Evolutionary conservation across 2,329 filamentous ascomycete species (phyloP), one percentile per base, ranked within the genome.

Genomic region (Paecilomyces niveus): DNA sequence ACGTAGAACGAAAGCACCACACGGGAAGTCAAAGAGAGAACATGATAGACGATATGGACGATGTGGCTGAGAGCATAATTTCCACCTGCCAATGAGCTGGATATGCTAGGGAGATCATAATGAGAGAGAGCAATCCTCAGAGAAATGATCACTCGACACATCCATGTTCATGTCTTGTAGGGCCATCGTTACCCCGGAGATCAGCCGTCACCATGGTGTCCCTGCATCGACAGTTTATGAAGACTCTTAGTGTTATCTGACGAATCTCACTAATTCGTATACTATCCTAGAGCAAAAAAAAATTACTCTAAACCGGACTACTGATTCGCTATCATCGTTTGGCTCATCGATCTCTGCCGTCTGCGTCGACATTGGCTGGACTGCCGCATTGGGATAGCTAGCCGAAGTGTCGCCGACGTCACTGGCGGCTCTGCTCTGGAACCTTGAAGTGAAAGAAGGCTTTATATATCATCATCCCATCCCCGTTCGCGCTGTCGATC

Each of bases 351-450:
- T 26, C 24, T 26, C 26, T 29, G 26, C 26, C 26, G 26, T 29
- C 26, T 29, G 4, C 39, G 39, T 45, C 39, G 13, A 39, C 13
- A n/a, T n/a, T 39, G 35, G 13, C 4, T 45, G 15, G 39, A 18
- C 50, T 13, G 53, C 64, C 61, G 39, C 57, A 63, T 64, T 35
- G 54, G 65, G 64, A 55, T 58, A 62, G 56, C 45, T 54, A 53
- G 45, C 45, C 55, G 31, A 57, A 21, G 15, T 61, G 61, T 63
- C 61, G 39, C 64, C 64, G 64, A 67, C 65, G 65, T 67, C 65
- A 67, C 65, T 59, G 45, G 22, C 33, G 31, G 26, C 53, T 45
- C 59, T 54, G 54, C 54, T 54, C 33, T 45, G 39, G 39, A 18
- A 18, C 39, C 18, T 24, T 26, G 13, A 21, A 50, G n/a, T 15